Base-by-base conservation (phyloP, 257 asterid genomes). In the Lycium barbarum region DNA sequence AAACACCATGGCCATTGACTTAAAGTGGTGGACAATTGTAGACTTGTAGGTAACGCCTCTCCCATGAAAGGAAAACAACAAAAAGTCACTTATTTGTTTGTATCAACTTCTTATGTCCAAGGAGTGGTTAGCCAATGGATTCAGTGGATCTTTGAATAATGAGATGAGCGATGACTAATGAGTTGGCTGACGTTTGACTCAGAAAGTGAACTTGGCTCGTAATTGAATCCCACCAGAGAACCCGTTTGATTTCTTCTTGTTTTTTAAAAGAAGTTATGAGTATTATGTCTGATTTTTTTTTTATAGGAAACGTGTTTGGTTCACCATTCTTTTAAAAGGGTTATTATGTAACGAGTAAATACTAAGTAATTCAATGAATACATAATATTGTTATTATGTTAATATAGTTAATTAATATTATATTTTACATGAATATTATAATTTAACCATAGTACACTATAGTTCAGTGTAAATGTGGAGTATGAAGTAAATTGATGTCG, bases 111-210 rank as follows among this genome's bases (percentile, higher is more conserved):
- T 67, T 67, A 2, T 67, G 49, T 36, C 40, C 58, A 45, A 5
- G 10, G 11, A 65, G 12, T 65, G 8, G 72, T 12, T 26, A 43
- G 9, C 3, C 26, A 65, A 3, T 43, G 72, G 1, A 63, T 22
- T 10, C 71, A 22, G 7, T 63, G 15, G 8, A 47, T 47, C 20
- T 20, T 73, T 73, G 40, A 73, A 73, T 47, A 45, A 20, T 47
- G 40, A 72, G 55, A 40, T 40, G 55, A 18, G 17, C 40, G 40
- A 43, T 18, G 49, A 36, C 20, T 1, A 5, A 2, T 20, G 1
- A 47, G n/a, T 72, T 73, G 80, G n/a, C n/a, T n/a, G n/a, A 73
- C 58, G 9, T 73, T 72, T 73, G 80, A 74, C 61, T 20, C 22
- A 6, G 61, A 74, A 47, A 47, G 40, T 73, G 81, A 73, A 11